Evolutionary conservation across 202 grass and related monocot species (phyloP).

Genomic region (Elaeis oleifera): DNA sequence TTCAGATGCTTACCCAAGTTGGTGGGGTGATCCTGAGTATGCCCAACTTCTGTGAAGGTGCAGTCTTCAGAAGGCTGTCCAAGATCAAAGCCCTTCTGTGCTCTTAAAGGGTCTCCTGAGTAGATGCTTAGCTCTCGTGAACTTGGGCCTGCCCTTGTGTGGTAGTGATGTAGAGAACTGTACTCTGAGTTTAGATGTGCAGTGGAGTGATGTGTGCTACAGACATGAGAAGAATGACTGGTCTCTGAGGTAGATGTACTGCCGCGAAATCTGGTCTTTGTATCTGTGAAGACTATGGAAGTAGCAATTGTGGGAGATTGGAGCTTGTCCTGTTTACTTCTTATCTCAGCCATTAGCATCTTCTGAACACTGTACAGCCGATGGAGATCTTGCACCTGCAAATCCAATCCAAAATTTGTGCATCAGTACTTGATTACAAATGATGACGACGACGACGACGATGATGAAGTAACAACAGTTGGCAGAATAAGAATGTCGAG

Average conservation of each 20-base stretch:
- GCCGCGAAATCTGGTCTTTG: neutral
- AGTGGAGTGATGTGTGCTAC: neutral
- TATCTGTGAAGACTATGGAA: neutral
- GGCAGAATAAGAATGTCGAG: too few species aligned
- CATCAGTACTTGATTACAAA: neutral
- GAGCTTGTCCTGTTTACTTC: neutral
- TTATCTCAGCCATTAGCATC: conserved; percentile 13
- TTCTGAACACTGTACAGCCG: conserved; percentile 16
- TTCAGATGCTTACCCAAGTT: neutral
- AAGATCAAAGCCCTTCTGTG: neutral
- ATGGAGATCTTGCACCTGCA: conserved; percentile 20
- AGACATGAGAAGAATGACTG: conserved; percentile 5
- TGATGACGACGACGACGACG: neutral
- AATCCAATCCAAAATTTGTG: neutral
- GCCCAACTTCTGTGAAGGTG: neutral
- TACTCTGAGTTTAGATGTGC: neutral
- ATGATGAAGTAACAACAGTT: too few species aligned
- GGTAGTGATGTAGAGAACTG: neutral
- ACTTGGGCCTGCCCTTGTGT: neutral
- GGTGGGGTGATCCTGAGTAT: too few species aligned
- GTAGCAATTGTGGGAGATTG: neutral
- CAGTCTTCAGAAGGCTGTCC: conserved; percentile 3
- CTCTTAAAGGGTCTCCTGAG: neutral
- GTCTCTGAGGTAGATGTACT: conserved; percentile 12
- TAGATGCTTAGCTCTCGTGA: conserved; percentile 9